Evolutionary conservation across 1,139 yeast species (phyloP).

Genomic region (Debaryomycetaceae sp.): DNA sequence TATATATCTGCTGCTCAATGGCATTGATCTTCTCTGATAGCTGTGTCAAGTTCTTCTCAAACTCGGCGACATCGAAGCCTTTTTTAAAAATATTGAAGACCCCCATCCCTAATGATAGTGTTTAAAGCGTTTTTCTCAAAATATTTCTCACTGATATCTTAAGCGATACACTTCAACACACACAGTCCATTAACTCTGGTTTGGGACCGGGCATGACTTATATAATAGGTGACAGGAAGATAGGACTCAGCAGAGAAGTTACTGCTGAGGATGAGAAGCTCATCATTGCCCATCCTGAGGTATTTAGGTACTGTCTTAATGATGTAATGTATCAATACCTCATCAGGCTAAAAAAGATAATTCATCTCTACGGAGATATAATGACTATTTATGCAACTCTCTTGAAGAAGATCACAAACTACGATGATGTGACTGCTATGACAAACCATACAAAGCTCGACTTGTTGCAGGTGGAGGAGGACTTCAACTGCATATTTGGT

Average conservation of each 20-base stretch:
- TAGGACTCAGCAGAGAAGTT: slow-evolving; percentile 20
- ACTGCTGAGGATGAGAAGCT: slow-evolving; percentile 23
- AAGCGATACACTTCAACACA: background rate
- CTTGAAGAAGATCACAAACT: slow-evolving; percentile 38
- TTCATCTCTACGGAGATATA: slow-evolving; percentile 39
- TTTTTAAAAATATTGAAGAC: slow-evolving; percentile 31
- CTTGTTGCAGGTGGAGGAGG: slow-evolving; percentile 29
- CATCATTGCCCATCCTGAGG: slow-evolving; percentile 24
- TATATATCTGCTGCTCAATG: slow-evolving; percentile 30
- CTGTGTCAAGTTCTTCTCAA: slow-evolving; percentile 48
- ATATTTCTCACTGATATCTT: background rate
- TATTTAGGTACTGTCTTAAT: slow-evolving; percentile 35
- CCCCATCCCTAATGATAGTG: slow-evolving; percentile 14
- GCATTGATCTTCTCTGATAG: slow-evolving; percentile 37
- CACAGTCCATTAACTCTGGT: background rate
- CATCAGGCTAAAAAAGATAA: slow-evolving; percentile 26
- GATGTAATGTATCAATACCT: slow-evolving; percentile 27
- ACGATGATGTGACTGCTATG: slow-evolving; percentile 42
- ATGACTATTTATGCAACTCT: slow-evolving; percentile 41
- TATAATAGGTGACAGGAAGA: slow-evolving; percentile 29
- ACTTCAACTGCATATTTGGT: slow-evolving; percentile 31
- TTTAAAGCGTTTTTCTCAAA: background rate
- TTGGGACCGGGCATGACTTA: slow-evolving; percentile 27
- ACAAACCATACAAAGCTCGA: slow-evolving; percentile 22
- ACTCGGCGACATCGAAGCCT: slow-evolving; percentile 47